Base-by-base conservation (phyloP, 140 eudicot genomes). In the Bidens hawaiensis region DNA sequence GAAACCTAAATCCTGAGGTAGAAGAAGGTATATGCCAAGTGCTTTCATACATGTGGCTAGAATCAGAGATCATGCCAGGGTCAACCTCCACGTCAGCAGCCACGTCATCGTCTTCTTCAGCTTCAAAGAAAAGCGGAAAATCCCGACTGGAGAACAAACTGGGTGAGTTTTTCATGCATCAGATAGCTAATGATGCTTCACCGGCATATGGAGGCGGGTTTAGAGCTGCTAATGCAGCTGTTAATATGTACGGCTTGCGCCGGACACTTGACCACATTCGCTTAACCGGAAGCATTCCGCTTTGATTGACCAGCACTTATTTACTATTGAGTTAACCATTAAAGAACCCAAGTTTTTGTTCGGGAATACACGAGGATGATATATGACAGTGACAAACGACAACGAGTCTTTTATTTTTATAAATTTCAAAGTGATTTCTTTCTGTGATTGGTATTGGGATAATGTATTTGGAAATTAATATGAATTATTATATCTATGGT, bases 21-120 rank as follows among this genome's bases (percentile, higher is more conserved):
- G 99, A 93, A 76, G 96, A 93, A 80, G 99, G 99, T 11, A 93
- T 93, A 57, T 93, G 99, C 58, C 99, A 93, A 72, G 94, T 93
- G 57, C 95, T 93, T 54, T 85, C 97, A 2, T 64, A 85, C 70
- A 89, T 93, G 90, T 93, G 99, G 99, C 99, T 93, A 3, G 99
- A 93, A 70, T 80, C 99, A 18, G 99, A 93, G 64, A 89, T 88
- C 26, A 75, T 85, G 78, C 97, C 99, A 0, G 78, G 68, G 33
- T 70, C 76, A 15, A 79, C 76, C 22, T 72, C 77, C 36, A 79
- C 78, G 22, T 72, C 75, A 48, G 58, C 72, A 42, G 78, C 85
- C 60, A 73, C 96, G 11, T 81, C 97, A 2, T 54, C 45, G 1
- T 69, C 72, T 1, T 69, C 64, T 0, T 78, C 91, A 13, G 67